Conservation (phyloP, 148 eudicot species). For the Vaccinium macrocarpon region DNA sequence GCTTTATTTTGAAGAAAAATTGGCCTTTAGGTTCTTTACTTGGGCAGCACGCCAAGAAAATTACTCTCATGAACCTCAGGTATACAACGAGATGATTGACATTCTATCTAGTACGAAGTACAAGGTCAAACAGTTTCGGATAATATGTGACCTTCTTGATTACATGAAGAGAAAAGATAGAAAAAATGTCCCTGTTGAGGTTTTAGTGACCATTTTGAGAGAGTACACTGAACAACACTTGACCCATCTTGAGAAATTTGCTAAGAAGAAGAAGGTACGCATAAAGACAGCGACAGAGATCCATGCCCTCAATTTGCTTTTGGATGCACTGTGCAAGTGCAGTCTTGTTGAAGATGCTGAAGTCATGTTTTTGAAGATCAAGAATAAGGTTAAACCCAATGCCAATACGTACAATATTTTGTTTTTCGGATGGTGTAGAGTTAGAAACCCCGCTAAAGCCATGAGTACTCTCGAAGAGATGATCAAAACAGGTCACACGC, state of each 20-base stretch:
- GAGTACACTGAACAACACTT: conserved; percentile 73
- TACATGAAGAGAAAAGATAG: conserved; percentile 77
- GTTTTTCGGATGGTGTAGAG: conserved; percentile 98
- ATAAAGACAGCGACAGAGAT: conserved; percentile 70
- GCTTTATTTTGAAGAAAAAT: conserved; percentile 70
- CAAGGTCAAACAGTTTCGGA: conserved; percentile 65
- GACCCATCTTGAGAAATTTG: conserved; percentile 67
- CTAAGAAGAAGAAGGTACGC: conserved; percentile 71
- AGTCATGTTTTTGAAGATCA: conserved; percentile 51
- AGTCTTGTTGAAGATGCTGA: conserved; percentile 76
- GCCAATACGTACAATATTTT: conserved; percentile 63
- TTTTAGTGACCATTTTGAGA: conserved; percentile 55
- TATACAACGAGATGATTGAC: conserved; percentile 82
- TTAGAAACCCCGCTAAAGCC: conserved; percentile 63
- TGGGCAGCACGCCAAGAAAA: conserved; percentile 74
- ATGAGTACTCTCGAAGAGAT: conserved; percentile 74
- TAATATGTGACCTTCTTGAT: conserved; percentile 82
- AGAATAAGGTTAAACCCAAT: conserved; percentile 57
- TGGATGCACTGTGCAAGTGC: conserved; percentile 94
- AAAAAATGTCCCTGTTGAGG: conserved; percentile 66
- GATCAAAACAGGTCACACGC: conserved; percentile 56
- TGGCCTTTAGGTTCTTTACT: conserved; percentile 87
- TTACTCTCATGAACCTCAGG: conserved; percentile 64
- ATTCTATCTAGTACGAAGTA: conserved; percentile 76
- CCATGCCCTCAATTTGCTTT: conserved; percentile 74